Evolutionary conservation across 2,329 filamentous ascomycete species (phyloP), one percentile per base, ranked within the genome.

Genomic region (Teratosphaeriaceae sp.): DNA sequence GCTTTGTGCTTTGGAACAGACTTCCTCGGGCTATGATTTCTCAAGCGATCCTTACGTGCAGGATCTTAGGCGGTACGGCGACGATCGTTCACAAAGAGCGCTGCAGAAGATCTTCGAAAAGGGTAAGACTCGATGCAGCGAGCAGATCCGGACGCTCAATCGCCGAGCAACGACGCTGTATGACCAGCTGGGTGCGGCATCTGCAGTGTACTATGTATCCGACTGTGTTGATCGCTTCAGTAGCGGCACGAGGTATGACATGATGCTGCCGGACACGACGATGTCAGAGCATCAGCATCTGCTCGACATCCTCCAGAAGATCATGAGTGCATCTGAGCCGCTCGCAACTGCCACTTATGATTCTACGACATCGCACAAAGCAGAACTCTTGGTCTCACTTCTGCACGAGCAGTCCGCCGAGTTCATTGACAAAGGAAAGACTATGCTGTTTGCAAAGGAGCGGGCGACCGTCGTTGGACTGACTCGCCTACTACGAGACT

Each of bases 361-460:
- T 9, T 2, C 3, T 5, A 8, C n/a, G 6, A 5, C n/a, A 20
- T 42, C 33, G 5, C 20, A 49, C 13, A 62, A 61, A 41, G 53
- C 52, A 16, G 27, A 41, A 20, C 19, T 45, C 24, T 59, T 71
- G 3, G 24, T 60, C 5, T 4, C 12, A 3, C 24, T 48, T 13
- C 31, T 50, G 20, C 11, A 20, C 6, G 15, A 42, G 21, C 31
- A 41, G 29, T 2, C 50, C 7, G 18, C 16, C 5, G 8, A n/a
- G 12, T 24, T 34, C 26, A 18, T 19, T 18, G 9, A n/a, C 19
- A 18, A 22, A 21, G 31, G 69, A 23, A 65, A 65, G 12, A 68
- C 67, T 3, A 57, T 74, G 3, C 56, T 74, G 1, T 74, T 74
- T 44, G 67, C 71, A 5, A 62, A 73, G 42, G 67, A 73, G 47